Percentiles rank a stretch among this genome's conserved stretches.
Conservation (phyloP, 2,329 filamentous ascomycete species). For the Calonectria pseudoturangicola region DNA sequence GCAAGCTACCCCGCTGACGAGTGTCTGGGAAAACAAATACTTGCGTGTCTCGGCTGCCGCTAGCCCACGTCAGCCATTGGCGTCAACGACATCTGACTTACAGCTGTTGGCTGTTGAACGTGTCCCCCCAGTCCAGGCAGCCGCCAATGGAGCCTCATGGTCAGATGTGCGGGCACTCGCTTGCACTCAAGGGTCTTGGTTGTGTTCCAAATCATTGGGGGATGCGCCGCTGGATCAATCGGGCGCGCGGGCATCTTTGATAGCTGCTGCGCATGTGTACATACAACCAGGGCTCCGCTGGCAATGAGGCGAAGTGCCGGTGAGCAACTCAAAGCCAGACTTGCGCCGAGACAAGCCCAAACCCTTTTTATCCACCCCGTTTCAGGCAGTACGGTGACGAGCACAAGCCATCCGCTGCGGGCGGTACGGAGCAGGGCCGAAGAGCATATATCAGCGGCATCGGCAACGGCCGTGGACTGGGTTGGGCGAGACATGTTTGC, state of each 20-base stretch:
- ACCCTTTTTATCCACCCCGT: background rate
- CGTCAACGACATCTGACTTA: slow-evolving; percentile 33
- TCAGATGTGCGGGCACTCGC: slow-evolving; percentile 1
- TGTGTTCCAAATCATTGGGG: slow-evolving; percentile 12
- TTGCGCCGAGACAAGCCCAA: background rate
- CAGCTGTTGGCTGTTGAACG: slow-evolving; percentile 24
- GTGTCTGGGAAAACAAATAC: slow-evolving; percentile 9
- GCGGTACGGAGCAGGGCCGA: background rate
- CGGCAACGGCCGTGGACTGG: background rate
- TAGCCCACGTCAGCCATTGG: slow-evolving; percentile 39
- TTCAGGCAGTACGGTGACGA: background rate
- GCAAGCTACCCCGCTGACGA: slow-evolving; percentile 6
- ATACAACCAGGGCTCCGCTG: background rate
- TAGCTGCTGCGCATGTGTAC: slow-evolving; percentile 4
- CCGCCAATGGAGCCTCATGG: slow-evolving; percentile 18
- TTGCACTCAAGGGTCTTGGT: background rate
- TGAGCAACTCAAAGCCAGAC: background rate
- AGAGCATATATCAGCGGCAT: background rate
- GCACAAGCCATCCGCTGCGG: background rate
- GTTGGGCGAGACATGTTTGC: background rate
- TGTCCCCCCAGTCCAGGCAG: slow-evolving; percentile 9
- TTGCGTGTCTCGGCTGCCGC: slow-evolving; percentile 10
- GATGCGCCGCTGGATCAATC: background rate
- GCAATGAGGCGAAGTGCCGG: slow-evolving; percentile 1
- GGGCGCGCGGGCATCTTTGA: background rate